These are phyloP conservation scores for Colletotrichum cereale DNA, from an alignment of 2,329 filamentous ascomycete species.

Conservation along the genomic window DNA sequence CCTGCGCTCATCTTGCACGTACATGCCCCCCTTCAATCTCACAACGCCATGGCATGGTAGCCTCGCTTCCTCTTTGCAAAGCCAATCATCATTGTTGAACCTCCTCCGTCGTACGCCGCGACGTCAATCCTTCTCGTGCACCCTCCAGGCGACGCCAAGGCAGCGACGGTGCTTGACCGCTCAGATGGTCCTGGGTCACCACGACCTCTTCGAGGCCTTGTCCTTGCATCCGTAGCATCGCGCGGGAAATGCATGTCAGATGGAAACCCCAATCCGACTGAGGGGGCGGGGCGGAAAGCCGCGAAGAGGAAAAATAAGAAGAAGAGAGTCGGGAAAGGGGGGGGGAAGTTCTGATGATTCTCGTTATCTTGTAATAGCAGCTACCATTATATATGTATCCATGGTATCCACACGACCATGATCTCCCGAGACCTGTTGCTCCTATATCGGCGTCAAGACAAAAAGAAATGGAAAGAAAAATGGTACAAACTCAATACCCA, in stretches of 20 bases:
- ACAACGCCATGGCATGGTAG: background rate
- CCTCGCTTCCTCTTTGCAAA: background rate
- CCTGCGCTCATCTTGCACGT: slow-evolving; percentile 3
- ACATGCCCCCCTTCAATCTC: background rate
- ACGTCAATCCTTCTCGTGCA: slow-evolving; percentile 11
- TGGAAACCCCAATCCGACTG: background rate
- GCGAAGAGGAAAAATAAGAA: background rate
- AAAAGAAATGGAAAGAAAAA: background rate
- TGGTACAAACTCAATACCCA: slow-evolving; percentile 30
- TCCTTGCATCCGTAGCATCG: slow-evolving; percentile 32
- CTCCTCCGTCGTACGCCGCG: slow-evolving; percentile 1
- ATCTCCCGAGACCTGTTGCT: slow-evolving; percentile 23
- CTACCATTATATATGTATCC: slow-evolving; percentile 36
- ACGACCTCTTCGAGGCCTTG: slow-evolving; percentile 4
- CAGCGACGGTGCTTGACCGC: slow-evolving; percentile 9
- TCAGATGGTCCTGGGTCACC: background rate
- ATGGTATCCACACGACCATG: slow-evolving; percentile 11
- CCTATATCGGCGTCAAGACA: slow-evolving; percentile 21
- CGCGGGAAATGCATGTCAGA: slow-evolving; percentile 30
- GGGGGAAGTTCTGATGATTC: slow-evolving; percentile 20
- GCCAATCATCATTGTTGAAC: background rate
- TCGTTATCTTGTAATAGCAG: slow-evolving; percentile 32
- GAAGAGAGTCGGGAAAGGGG: slow-evolving; percentile 1
- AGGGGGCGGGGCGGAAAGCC: background rate
- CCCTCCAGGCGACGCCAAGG: slow-evolving; percentile 2